These are phyloP conservation scores for Endocladia muricata DNA, from an alignment of 31 red algal genomes.

Conservation along the genomic window DNA sequence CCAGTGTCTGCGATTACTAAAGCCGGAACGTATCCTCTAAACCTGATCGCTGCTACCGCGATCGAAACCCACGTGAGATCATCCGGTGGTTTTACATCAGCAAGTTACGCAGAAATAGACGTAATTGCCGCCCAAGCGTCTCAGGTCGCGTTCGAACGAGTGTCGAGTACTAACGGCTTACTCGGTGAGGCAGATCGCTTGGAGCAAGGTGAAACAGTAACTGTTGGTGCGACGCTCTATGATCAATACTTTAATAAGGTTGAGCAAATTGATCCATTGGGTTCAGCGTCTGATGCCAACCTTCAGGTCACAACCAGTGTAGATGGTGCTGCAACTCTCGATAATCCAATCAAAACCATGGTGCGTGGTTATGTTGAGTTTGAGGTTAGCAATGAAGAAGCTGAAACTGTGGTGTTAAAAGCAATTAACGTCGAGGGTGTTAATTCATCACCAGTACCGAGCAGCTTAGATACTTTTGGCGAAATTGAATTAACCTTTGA, in stretches of 20 bases:
- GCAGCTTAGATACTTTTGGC: background rate
- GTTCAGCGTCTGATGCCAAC: background rate
- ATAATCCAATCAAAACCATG: background rate
- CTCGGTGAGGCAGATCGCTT: background rate
- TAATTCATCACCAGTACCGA: background rate
- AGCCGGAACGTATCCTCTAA: no score
- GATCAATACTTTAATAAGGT: background rate
- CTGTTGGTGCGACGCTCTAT: background rate
- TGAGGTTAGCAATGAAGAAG: background rate
- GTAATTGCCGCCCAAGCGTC: background rate
- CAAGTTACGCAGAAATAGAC: background rate
- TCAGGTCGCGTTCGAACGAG: background rate
- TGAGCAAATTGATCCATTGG: background rate
- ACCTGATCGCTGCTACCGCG: no score
- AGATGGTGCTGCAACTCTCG: background rate
- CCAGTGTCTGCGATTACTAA: no score
- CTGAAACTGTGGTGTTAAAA: background rate
- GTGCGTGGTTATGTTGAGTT: background rate
- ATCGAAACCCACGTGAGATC: no score
- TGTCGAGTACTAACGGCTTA: background rate
- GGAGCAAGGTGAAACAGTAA: background rate
- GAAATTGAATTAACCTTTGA: no score
- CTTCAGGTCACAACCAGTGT: background rate
- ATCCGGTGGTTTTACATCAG: no score
- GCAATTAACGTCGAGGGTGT: conserved; percentile 1